Evolutionary conservation across 2,329 filamentous ascomycete genomes (phyloP).

Genomic region (Verticillium nubilum): DNA sequence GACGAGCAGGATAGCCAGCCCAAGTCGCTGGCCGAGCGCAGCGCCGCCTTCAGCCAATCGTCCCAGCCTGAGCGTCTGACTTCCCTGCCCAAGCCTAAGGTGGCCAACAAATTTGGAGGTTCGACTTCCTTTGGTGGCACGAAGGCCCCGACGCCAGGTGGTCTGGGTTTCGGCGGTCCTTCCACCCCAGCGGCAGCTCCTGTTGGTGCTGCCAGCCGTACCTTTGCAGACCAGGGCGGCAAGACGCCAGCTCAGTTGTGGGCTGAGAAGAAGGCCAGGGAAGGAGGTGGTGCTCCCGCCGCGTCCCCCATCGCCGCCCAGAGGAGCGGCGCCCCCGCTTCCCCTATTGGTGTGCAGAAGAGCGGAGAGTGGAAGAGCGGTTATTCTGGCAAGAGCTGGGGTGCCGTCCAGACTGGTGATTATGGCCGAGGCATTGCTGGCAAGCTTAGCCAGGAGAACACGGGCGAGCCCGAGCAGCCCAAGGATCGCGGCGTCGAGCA

Average conservation of each 20-base stretch:
- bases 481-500: conserved; percentile 29
- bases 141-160: conserved; percentile 76
- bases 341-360: conserved; percentile 59
- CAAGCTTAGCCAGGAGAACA: conserved; percentile 51
- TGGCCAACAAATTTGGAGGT: conserved; percentile 80
- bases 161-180: conserved; percentile 59
- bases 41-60: conserved; percentile 60
- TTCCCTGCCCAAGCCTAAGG: conserved; percentile 87
- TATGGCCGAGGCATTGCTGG: conserved; percentile 59
- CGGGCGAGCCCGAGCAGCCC: conserved; percentile 44
- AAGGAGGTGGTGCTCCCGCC: conserved; percentile 48
- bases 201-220: conserved; percentile 78
- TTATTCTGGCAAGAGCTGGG: conserved; percentile 88
- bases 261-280: conserved; percentile 92
- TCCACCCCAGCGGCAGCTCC: conserved; percentile 51
- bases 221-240: conserved; percentile 89
- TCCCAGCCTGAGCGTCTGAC: conserved; percentile 72
- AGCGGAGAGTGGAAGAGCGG: conserved; percentile 91
- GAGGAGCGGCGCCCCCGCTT: conserved; percentile 55
- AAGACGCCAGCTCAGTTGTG: conserved; percentile 96
- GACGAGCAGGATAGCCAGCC: conserved; percentile 22
- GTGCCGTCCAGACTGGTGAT: conserved; percentile 67
- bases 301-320: conserved; percentile 55
- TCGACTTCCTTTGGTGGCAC: conserved; percentile 75
- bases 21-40: conserved; percentile 69